These are phyloP conservation scores for Stachybotrys echinatus DNA, from an alignment of 2,329 filamentous ascomycete species.

Conservation along the genomic window DNA sequence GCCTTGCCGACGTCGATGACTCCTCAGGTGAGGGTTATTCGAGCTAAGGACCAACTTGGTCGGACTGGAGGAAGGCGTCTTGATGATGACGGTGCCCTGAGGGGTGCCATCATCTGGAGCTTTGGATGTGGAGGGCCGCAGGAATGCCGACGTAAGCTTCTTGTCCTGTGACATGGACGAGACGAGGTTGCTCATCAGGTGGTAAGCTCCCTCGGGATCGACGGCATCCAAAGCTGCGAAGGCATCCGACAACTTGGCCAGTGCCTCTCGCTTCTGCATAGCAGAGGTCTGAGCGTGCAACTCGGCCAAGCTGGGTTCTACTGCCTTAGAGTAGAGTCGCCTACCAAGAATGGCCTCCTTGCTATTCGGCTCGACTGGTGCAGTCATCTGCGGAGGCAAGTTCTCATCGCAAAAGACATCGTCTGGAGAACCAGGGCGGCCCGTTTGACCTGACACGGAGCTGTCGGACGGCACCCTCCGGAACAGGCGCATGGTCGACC, in stretches of 20 bases:
- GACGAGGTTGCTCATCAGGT: constrained; percentile 73
- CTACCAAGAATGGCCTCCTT: constrained; percentile 83
- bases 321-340: constrained; percentile 71
- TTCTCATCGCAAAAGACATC: constrained; percentile 58
- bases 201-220: constrained; percentile 85
- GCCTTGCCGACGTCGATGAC: constrained; percentile 63
- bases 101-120: constrained; percentile 38
- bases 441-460: constrained; percentile 37
- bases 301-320: constrained; percentile 82
- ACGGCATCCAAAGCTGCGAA: constrained; percentile 79
- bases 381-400: constrained; percentile 40
- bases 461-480: constrained; percentile 74
- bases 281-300: constrained; percentile 72
- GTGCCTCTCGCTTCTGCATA: constrained; percentile 69
- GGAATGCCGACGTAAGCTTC: constrained; percentile 52
- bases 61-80: constrained; percentile 42
- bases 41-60: constrained; percentile 71
- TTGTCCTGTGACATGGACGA: constrained; percentile 66
- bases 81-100: constrained; percentile 53
- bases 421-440: constrained; percentile 28
- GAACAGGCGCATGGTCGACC: constrained; percentile 88
- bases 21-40: constrained; percentile 80
- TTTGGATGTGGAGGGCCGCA: constrained; percentile 35
- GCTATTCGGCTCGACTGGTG: constrained; percentile 52
- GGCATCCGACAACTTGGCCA: constrained; percentile 78